Percentiles rank a stretch among this genome's conserved stretches.
phyloP scores from a whole-genome alignment of 1,139 yeast genomes.

The Yamadazyma trypodendri region DNA sequence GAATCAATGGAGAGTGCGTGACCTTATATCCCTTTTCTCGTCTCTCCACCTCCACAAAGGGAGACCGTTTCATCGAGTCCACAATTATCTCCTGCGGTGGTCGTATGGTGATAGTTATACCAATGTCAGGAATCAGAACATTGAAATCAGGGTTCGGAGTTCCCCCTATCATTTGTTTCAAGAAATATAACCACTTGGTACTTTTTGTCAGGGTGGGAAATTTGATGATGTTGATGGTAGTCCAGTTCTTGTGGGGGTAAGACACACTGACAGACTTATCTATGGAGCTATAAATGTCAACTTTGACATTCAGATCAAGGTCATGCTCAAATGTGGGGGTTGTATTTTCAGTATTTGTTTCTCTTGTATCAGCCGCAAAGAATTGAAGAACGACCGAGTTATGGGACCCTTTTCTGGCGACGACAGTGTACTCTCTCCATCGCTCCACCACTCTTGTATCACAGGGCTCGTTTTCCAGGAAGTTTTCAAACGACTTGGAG shows the following conservation, averaged over 20 bases:
- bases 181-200: constrained; percentile 60
- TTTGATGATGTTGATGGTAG: constrained; percentile 51
- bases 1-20: constrained; percentile 31
- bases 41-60: constrained; percentile 14
- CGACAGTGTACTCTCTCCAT: constrained; percentile 75
- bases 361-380: constrained; percentile 45
- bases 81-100: constrained; percentile 47
- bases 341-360: constrained; percentile 11
- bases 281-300: constrained; percentile 58
- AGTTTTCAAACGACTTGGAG: constrained; percentile 13
- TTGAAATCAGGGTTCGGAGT: constrained; percentile 16
- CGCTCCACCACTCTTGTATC: constrained; percentile 61
- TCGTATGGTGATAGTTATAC: constrained; percentile 28
- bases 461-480: constrained; percentile 46
- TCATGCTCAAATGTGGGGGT: constrained; percentile 26
- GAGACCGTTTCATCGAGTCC: constrained; percentile 2
- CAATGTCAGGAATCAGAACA: constrained; percentile 16
- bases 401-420: constrained; percentile 58
- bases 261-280: constrained; percentile 67
- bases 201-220: constrained; percentile 54
- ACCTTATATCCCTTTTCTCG: constrained; percentile 34
- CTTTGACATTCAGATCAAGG: constrained; percentile 24
- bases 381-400: constrained; percentile 62
- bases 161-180: constrained; percentile 43
- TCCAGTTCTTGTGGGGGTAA: constrained; percentile 30